phyloP scores from a whole-genome alignment of 176 grass and related monocot species.

The Puya raimondii region DNA sequence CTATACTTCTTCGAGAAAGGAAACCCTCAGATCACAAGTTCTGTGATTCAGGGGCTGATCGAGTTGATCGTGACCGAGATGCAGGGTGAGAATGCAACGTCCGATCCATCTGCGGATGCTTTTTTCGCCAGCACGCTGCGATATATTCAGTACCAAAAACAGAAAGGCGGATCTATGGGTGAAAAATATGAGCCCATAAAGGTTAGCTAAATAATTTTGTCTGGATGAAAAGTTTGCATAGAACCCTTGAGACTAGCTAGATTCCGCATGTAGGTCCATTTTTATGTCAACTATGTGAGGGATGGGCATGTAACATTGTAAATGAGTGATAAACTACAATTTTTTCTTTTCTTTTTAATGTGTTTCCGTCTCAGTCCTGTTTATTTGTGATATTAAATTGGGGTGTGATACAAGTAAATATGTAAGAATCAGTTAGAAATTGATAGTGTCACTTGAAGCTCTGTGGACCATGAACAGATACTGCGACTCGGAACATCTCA shows the following conservation, averaged over 20 bases:
- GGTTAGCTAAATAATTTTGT: slow-evolving; percentile 33
- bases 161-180: slow-evolving; percentile 77
- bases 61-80: slow-evolving; percentile 87
- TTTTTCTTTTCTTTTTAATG: too few species aligned
- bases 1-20: slow-evolving; percentile 98
- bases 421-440: too few species aligned
- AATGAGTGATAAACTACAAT: too few species aligned
- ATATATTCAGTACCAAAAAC: slow-evolving; percentile 92
- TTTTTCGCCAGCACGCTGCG: slow-evolving; percentile 92
- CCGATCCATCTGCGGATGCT: slow-evolving; percentile 57
- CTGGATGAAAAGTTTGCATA: background rate
- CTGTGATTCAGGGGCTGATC: slow-evolving; percentile 82
- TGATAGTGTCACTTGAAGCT: too few species aligned
- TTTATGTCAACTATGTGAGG: too few species aligned
- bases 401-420: too few species aligned
- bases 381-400: too few species aligned
- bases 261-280: too few species aligned
- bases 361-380: too few species aligned
- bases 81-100: slow-evolving; percentile 49
- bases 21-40: slow-evolving; percentile 81
- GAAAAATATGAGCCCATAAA: slow-evolving; percentile 95
- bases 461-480: too few species aligned
- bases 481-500: too few species aligned
- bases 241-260: background rate
- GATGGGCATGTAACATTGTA: too few species aligned